phyloP scores from a whole-genome alignment of 768 basidiomycete genomes.

The Exidia glandulosa region DNA sequence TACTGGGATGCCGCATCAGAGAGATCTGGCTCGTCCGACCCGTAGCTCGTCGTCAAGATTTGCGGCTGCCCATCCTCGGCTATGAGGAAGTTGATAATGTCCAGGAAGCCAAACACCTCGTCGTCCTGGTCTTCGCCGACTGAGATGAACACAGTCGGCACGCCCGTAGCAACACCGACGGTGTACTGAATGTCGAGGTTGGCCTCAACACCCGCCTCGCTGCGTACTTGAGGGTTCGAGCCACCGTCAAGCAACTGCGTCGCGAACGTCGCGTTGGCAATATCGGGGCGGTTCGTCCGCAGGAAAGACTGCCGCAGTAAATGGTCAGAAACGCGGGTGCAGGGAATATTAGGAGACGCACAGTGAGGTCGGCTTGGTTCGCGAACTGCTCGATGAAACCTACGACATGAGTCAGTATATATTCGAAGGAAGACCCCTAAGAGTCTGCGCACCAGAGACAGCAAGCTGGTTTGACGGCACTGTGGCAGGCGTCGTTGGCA shows the following conservation, averaged over 20 bases:
- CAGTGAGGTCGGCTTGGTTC: background rate
- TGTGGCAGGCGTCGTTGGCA: slow-evolving; percentile 22
- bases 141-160: slow-evolving; percentile 19
- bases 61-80: slow-evolving; percentile 14
- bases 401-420: slow-evolving; percentile 16
- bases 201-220: slow-evolving; percentile 7
- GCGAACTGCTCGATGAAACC: slow-evolving; percentile 11
- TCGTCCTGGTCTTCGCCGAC: slow-evolving; percentile 12
- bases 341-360: background rate
- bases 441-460: slow-evolving; percentile 12
- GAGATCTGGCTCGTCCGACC: slow-evolving; percentile 14
- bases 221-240: slow-evolving; percentile 1
- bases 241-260: slow-evolving; percentile 6
- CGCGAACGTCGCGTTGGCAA: slow-evolving; percentile 7
- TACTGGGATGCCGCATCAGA: slow-evolving; percentile 6
- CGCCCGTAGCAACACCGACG: slow-evolving; percentile 20
- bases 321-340: background rate
- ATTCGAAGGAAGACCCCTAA: slow-evolving; percentile 9
- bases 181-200: slow-evolving; percentile 29
- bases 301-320: slow-evolving; percentile 1
- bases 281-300: slow-evolving; percentile 3
- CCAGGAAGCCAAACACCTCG: slow-evolving; percentile 13
- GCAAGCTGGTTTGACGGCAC: slow-evolving; percentile 18
- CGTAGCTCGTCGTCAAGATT: slow-evolving; percentile 20
- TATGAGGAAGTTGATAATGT: slow-evolving; percentile 18